Percentiles rank a stretch among this genome's conserved stretches.
These are phyloP conservation scores for Hortiboletus campestris DNA, from an alignment of 768 basidiomycete species.

Conservation along the genomic window DNA sequence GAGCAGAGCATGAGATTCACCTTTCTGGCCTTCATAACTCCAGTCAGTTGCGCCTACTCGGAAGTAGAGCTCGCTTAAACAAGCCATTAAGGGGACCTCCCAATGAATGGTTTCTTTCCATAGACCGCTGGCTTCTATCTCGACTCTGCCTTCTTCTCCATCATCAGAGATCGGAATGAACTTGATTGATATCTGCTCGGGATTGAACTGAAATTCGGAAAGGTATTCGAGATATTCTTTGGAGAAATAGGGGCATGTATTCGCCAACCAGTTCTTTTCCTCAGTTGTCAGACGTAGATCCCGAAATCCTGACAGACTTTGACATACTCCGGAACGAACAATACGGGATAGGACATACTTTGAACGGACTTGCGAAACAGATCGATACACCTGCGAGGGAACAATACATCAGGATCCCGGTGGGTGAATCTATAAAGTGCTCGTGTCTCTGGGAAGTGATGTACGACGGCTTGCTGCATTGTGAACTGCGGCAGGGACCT, in stretches of 20 bases:
- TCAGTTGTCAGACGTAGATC: constrained; percentile 54
- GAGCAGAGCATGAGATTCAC: constrained; percentile 36
- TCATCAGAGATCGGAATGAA: constrained; percentile 61
- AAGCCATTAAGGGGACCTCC: constrained; percentile 95
- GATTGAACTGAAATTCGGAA: constrained; percentile 63
- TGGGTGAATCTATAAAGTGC: constrained; percentile 82
- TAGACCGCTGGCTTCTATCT: constrained; percentile 69
- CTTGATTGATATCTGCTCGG: constrained; percentile 54
- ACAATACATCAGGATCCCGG: constrained; percentile 61
- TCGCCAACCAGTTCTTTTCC: constrained; percentile 67
- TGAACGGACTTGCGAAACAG: constrained; percentile 54
- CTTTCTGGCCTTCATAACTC: constrained; percentile 79
- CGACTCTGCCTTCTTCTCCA: constrained; percentile 54
- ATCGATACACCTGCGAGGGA: constrained; percentile 43
- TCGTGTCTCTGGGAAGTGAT: constrained; percentile 69
- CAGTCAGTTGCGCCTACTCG: constrained; percentile 72
- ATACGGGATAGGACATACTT: constrained; percentile 39
- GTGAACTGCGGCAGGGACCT: constrained; percentile 55
- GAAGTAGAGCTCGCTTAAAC: constrained; percentile 89
- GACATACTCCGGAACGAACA: constrained; percentile 25
- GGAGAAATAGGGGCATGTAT: constrained; percentile 73
- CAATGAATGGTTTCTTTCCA: constrained; percentile 90
- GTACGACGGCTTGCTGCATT: constrained; percentile 91
- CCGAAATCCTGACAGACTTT: constrained; percentile 56
- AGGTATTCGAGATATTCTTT: constrained; percentile 77